Percentiles rank a stretch among this genome's conserved stretches.
These are phyloP conservation scores for Coriaria nepalensis DNA, from an alignment of 306 rosid species.

Conservation along the genomic window DNA sequence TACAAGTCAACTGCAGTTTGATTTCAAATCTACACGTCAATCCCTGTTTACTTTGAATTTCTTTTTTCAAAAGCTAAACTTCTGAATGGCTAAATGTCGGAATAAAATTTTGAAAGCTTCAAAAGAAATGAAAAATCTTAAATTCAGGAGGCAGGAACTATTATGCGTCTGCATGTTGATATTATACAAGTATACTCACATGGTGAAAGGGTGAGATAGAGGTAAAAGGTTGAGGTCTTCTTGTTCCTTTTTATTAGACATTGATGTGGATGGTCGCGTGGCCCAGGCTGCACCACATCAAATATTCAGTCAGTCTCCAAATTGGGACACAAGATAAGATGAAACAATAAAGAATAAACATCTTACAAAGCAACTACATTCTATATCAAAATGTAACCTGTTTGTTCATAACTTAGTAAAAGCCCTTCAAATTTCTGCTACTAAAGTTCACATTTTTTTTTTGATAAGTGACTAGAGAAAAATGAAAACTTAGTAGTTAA, in stretches of 20 bases:
- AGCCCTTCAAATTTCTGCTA: no score
- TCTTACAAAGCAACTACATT: background rate
- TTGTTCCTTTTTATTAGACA: constrained; percentile 84
- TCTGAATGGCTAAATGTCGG: background rate
- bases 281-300: constrained; percentile 77
- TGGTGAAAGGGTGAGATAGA: constrained; percentile 68
- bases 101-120: background rate
- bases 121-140: background rate
- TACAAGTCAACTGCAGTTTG: no score
- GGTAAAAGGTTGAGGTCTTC: constrained; percentile 74
- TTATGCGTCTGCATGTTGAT: background rate
- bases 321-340: constrained; percentile 5
- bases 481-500: no score
- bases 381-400: no score
- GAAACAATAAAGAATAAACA: background rate
- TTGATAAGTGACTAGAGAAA: no score
- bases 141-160: background rate
- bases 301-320: constrained; percentile 12
- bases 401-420: no score
- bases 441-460: no score
- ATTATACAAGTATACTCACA: constrained; percentile 44
- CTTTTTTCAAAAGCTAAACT: background rate
- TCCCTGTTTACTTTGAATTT: background rate
- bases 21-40: background rate
- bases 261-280: constrained; percentile 55